Base-by-base conservation (phyloP, 805 yeast genomes). In the Myxozyma mucilagina region DNA sequence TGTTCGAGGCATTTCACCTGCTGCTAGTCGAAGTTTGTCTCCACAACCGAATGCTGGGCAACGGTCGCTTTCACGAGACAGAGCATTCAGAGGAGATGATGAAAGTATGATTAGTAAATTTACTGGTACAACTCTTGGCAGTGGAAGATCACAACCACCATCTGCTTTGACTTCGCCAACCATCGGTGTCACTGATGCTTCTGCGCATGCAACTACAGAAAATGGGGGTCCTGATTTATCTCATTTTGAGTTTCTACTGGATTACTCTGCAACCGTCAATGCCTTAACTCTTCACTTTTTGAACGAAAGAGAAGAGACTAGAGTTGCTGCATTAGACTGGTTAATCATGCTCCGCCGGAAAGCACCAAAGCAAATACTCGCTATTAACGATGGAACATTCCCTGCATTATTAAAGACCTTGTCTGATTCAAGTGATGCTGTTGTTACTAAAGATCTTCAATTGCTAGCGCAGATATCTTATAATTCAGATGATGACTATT, bases 271-370 rank as follows among this genome's bases (percentile, higher is more conserved):
- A 6, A 85, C 90, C 0, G 84, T 91, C 44, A 85, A 85, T 60
- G 85, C 87, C 4, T 78, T 93, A 58, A 86, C 90, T 3, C 72
- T 84, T 44, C 96, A 91, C 70, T 85, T 88, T 63, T 74, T 84
- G 60, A 85, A 84, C 65, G 90, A 87, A 56, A 86, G 89, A 67
- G 96, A 90, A 63, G 84, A 86, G 34, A 88, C 97, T 0, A 81
- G 94, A 60, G 80, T 90, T 38, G 90, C 96, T 0, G 86, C 94
- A 29, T 76, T 94, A 39, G 96, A 92, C 65, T 94, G 99, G 99
- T 78, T 94, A 36, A 84, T 85, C 14, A 84, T 90, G 80, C 78
- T 94, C 44, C 93, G 91, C 70, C 80, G 83, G 32, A 86, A 86
- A 66, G 86, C 87, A 4, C 87, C 88, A 1, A 74, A 77, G 43